Base-by-base conservation (phyloP, 1,139 yeast species). In the Nematodospora anomalae region DNA sequence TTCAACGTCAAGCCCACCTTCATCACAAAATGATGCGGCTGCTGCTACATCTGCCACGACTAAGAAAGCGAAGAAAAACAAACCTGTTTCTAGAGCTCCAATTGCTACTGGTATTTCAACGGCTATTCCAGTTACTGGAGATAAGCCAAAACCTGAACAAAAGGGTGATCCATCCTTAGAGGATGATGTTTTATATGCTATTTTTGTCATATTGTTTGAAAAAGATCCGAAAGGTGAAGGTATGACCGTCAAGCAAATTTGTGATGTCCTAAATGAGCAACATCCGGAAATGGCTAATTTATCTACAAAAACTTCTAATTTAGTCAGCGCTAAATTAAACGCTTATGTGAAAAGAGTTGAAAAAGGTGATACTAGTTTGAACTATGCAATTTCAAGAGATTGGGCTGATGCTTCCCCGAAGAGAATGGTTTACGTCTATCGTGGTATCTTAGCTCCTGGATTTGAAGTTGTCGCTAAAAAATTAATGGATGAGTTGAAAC, bases 401-500 rank as follows among this genome's bases (percentile, higher is more conserved):
- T 85, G 95, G 95, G 90, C 92, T 3, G 90, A 83, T 57, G 87
- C 90, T 11, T 80, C 87, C 4, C 95, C 95, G 32, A 82, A 85
- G 52, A 73, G 95, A 66, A 85, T 85, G 95, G 88, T 85, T 25
- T 85, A 85, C 52, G 89, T 83, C 33, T 85, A 84, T 59, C 77
- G 92, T 52, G 95, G 94, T 24, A 64, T 83, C 29, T 66, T 84
- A 45, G 77, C 92, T 21, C 72, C 79, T 11, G 89, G 83, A 53
- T 84, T 81, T 60, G 83, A 81, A 50, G 59, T 79, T 29, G 86
- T 80, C 52, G 89, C 84, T 9, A 76, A 77, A 40, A 74, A 71
- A 45, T 77, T 80, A 42, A 61, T 65, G 70, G 72, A 68, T 37
- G 52, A 47, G 37, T 66, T 62, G 40, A 66, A 64, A 41, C 53